A percentile compares a stretch with the other conserved stretches of the same genome.
Conservation (phyloP, 2,329 filamentous ascomycete genomes). For the Trichocomaceae sp. region DNA sequence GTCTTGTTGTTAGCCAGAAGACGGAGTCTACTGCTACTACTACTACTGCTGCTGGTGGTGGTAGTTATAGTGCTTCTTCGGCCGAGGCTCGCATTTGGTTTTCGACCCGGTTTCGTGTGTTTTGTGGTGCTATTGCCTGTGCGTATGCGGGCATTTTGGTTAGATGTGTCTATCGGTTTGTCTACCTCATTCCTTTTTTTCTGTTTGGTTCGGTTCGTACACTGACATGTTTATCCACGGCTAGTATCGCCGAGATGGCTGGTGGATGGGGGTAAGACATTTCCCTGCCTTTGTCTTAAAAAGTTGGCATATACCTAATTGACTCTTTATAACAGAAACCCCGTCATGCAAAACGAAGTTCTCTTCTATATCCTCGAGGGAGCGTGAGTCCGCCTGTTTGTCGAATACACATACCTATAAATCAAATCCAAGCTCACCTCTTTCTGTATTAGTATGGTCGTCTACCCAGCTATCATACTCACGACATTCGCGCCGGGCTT, state of each 20-base stretch:
- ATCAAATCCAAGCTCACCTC: slow-evolving; percentile 14
- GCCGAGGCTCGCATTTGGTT: slow-evolving; percentile 12
- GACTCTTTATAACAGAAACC: slow-evolving; percentile 30
- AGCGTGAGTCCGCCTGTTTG: slow-evolving; percentile 32
- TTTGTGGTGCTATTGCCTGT: slow-evolving; percentile 16
- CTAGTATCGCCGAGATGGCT: slow-evolving; percentile 53
- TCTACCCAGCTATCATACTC: slow-evolving; percentile 46
- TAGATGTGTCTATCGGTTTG: slow-evolving; percentile 34
- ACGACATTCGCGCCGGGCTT: slow-evolving; percentile 50
- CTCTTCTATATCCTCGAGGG: slow-evolving; percentile 55
- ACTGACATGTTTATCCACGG: not conserved
- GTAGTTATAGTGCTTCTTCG: too few species aligned
- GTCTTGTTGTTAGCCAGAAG: not conserved
- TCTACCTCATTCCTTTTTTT: not conserved
- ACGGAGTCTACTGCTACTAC: not conserved
- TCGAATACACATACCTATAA: slow-evolving; percentile 17
- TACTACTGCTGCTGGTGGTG: too few species aligned
- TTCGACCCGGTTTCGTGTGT: slow-evolving; percentile 18
- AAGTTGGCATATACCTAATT: not conserved
- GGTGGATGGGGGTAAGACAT: slow-evolving; percentile 50
- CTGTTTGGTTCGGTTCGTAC: not conserved
- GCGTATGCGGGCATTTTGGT: slow-evolving; percentile 15
- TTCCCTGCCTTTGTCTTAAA: not conserved
- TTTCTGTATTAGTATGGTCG: slow-evolving; percentile 34
- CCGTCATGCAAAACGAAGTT: slow-evolving; percentile 57